Evolutionary conservation across 345 rosid species (phyloP), one percentile per base, ranked within the genome.

Genomic region (Rhodamnia argentea): DNA sequence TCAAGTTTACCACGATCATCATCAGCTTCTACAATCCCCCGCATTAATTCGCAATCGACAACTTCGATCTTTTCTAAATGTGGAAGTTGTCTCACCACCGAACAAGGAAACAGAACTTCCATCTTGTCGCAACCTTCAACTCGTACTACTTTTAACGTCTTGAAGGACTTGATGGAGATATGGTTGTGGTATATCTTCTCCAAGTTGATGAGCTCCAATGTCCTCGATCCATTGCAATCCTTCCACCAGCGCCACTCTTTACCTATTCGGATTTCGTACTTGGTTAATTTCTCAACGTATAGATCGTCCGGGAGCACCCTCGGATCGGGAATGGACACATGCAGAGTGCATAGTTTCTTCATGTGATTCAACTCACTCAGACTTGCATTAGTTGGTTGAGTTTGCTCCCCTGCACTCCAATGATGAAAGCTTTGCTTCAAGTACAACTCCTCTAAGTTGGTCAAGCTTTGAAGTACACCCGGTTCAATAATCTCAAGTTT

Each of bases 201-300:
- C 40, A 37, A 37, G 3, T 37, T 37, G 40, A 37, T 37, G 40
- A 60, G 74, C 18, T 27, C 7, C 29, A 60, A 13, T 27, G 10
- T 13, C 18, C 10, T 27, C 5, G 10, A 60, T 27, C 74, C 37
- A n/a, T 27, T 2, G 22, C 2, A 5, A 8, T 56, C 26, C 27
- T 10, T 10, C 24, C 10, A 0, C 58, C 11, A 1, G 10, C 1
- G 3, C 24, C 10, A 2, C 57, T 0, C 57, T 5, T 18, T 0
- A 20, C 58, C 58, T 20, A 55, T 55, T 55, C 2, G 1, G 58
- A 55, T 55, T 55, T 9, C 7, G 11, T 55, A 55, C 24, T 22
- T 26, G 6, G 13, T 58, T 58, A 58, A 58, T 58, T 26, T 10
- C 62, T 57, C 3, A 5, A 57, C 27, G 0, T 24, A 0, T 10